phyloP scores from a whole-genome alignment of 139 green algal species.

The Zygnema cylindricum region DNA sequence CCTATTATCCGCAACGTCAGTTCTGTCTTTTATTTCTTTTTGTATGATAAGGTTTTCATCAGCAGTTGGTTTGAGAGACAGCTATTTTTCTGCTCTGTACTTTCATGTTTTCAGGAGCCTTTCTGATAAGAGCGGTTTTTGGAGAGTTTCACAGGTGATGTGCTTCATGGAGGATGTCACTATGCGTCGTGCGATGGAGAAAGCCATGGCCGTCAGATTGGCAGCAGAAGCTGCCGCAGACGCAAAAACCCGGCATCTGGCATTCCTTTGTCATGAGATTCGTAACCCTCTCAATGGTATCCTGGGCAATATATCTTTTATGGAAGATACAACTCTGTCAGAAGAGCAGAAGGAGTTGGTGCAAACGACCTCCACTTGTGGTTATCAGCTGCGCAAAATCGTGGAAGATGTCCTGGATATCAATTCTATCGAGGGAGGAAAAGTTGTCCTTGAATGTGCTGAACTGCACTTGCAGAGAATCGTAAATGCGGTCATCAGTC shows the following conservation, averaged over 20 bases:
- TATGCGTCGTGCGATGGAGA: conserved; percentile 48
- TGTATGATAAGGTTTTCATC: too few relatives aligned
- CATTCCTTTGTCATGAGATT: conserved; percentile 64
- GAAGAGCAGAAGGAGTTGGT: conserved; percentile 51
- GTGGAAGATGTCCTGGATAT: conserved; percentile 58
- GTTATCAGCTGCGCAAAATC: conserved; percentile 52
- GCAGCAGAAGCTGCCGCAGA: conserved; percentile 49
- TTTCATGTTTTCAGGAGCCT: too few relatives aligned
- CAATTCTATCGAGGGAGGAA: conserved; percentile 51
- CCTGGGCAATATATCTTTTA: conserved; percentile 49
- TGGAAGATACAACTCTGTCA: conserved; percentile 30
- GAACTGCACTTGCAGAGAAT: conserved; percentile 41
- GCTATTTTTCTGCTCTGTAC: too few relatives aligned
- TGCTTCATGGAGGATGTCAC: conserved; percentile 58
- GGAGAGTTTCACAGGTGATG: conserved; percentile 28
- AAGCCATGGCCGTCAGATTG: conserved; percentile 44
- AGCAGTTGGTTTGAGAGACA: too few relatives aligned
- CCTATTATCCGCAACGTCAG: too few relatives aligned
- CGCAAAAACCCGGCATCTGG: conserved; percentile 40
- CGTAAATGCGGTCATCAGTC: conserved; percentile 44
- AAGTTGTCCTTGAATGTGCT: conserved; percentile 25
- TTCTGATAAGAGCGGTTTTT: too few relatives aligned
- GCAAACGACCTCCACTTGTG: conserved; percentile 44
- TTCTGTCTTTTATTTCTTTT: too few relatives aligned
- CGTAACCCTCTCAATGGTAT: conserved; percentile 64